Evolutionary conservation across 2,329 filamentous ascomycete genomes (phyloP).

Genomic region (Botrytis elliptica): DNA sequence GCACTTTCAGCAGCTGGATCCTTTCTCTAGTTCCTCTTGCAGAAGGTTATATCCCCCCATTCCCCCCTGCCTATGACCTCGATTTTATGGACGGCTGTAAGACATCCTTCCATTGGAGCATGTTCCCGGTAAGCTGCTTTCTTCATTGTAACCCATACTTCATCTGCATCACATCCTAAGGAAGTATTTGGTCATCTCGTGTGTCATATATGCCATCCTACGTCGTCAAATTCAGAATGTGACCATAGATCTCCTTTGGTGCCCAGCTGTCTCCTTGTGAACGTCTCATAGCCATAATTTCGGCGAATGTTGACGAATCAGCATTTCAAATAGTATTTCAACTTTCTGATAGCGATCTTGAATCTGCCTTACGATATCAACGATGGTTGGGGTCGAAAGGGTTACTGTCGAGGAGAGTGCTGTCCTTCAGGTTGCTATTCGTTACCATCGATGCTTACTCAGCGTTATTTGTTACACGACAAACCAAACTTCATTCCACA

Average conservation of each 20-base stretch:
- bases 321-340: neutral
- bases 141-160: neutral
- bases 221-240: neutral
- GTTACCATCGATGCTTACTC: neutral
- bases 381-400: neutral
- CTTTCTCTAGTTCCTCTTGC: neutral
- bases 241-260: neutral
- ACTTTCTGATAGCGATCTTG: neutral
- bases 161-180: neutral
- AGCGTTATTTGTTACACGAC: neutral
- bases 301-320: no score
- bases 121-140: neutral
- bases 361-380: neutral
- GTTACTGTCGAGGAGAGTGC: neutral
- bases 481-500: neutral
- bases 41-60: neutral
- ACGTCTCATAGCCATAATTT: neutral
- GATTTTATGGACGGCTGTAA: neutral
- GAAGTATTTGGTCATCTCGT: neutral
- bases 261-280: neutral
- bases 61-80: neutral
- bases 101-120: neutral
- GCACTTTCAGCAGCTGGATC: neutral
- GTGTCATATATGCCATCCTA: neutral
- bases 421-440: neutral